Base-by-base conservation (phyloP, 2,329 filamentous ascomycete genomes). In the Fusarium sp. region DNA sequence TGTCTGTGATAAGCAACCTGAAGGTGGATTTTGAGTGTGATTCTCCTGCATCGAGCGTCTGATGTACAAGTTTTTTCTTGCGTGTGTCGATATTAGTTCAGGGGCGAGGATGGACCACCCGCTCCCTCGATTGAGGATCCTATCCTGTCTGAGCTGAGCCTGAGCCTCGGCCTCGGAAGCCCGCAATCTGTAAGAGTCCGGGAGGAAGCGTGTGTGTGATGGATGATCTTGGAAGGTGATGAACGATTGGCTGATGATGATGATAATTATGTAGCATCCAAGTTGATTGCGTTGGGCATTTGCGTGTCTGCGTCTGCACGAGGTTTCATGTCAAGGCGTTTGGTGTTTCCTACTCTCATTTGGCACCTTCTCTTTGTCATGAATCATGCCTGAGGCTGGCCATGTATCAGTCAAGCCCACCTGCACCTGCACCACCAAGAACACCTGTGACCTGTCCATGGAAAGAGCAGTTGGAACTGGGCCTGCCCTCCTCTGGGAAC, bases 41-140 rank as follows among this genome's bases (percentile, higher is more conserved):
- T 61, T 62, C 62, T 71, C 65, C 50, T 71, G 67, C 64, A 63
- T 63, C 35, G 65, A 65, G 71, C 68, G 50, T 69, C 57, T 67
- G 67, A 27, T 38, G 33, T 22, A 52, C 22, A 52, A 25, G 43
- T 15, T 27, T 35, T 32, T 50, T 14, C n/a, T 52, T 30, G 37
- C 37, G 47, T 30, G 62, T 67, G 40, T 56, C 69, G 30, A 62
- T 50, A 63, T 69, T 72, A 73, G 66, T 62, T 75, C 72, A 74
- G 72, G 72, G 72, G 69, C 37, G 40, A 71, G 57, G 38, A 72
- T 43, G 65, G 43, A 66, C 65, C 68, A 72, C 68, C 33, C 43
- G 40, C 59, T 60, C 61, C 25, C 35, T 56, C 35, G 58, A 35
- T 66, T 38, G 58, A 25, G 69, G 59, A 52, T 62, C 63, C 35